Evolutionary conservation across 306 rosid species (phyloP), one percentile per base, ranked within the genome.

Genomic region (Rosa multiflora): DNA sequence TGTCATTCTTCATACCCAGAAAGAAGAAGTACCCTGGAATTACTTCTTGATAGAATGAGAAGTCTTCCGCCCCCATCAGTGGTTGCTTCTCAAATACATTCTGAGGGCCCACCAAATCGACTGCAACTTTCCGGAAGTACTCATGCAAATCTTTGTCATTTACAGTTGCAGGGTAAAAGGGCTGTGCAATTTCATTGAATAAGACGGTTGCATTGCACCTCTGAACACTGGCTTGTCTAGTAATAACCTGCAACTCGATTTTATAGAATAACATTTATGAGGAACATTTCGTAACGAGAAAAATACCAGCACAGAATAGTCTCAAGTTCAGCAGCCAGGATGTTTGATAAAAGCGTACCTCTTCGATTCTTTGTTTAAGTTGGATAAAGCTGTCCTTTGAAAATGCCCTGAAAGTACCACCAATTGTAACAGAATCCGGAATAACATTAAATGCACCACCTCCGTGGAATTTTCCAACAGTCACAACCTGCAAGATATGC

Each of bases 391-490:
- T 94, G 70, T 88, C 76, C 82, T 83, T 84, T 52, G 89, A 85
- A 78, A 92, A 87, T 67, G 92, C 90, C 77, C 97, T 83, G 86
- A 95, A 91, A 37, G 97, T 91, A 80, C 98, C 98, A 21, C 99
- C 97, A 81, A 95, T 90, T 23, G 89, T 87, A 49, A 95, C 97
- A 71, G 89, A 92, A 80, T 92, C 98, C 58, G 94, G 98, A 84
- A 95, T 95, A 67, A 95, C 93, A 78, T 95, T 95, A 81, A 92
- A 88, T 5, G 98, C 96, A 64, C 86, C 91, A 78, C 94, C 97
- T 70, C 99, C 96, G 68, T 87, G 86, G 78, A 95, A 87, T 78
- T 84, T 91, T 15, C 87, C 87, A 14, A 93, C 88, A 0, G 99
- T 86, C 63, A 95, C 90, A 48, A 92, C 98, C 97, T 95, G 87